These are phyloP conservation scores for Cordyceps javanica DNA, from an alignment of 2,329 filamentous ascomycete genomes.

Conservation along the genomic window DNA sequence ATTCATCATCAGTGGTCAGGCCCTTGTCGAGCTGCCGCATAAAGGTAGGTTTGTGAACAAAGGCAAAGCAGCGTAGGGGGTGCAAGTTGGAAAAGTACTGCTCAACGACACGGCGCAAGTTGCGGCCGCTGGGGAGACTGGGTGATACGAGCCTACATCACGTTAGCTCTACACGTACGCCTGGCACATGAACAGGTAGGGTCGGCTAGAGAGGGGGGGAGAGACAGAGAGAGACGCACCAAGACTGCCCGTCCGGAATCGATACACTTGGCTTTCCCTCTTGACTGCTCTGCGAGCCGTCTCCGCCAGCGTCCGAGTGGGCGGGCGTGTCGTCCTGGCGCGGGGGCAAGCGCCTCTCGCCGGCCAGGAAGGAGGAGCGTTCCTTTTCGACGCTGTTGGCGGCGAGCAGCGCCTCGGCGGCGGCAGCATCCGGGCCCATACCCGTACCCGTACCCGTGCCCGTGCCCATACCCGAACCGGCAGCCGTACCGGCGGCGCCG, in stretches of 20 bases:
- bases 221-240: slow-evolving; percentile 10
- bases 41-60: slow-evolving; percentile 35
- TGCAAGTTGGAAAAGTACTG: slow-evolving; percentile 35
- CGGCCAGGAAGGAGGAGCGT: background rate
- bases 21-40: slow-evolving; percentile 33
- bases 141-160: slow-evolving; percentile 27
- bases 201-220: background rate
- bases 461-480: slow-evolving; percentile 12
- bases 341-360: slow-evolving; percentile 9
- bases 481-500: background rate
- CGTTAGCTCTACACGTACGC: too few species aligned
- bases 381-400: slow-evolving; percentile 8
- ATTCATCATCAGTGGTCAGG: slow-evolving; percentile 30
- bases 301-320: background rate
- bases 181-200: too few species aligned
- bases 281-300: background rate
- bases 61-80: slow-evolving; percentile 34
- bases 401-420: background rate
- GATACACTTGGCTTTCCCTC: slow-evolving; percentile 2
- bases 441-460: too few species aligned
- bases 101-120: slow-evolving; percentile 30
- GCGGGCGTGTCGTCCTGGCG: slow-evolving; percentile 9
- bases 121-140: slow-evolving; percentile 27
- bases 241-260: slow-evolving; percentile 14
- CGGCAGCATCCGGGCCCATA: background rate